Base-by-base conservation (phyloP, 2,329 filamentous ascomycete species). In the Diaporthe sp. region DNA sequence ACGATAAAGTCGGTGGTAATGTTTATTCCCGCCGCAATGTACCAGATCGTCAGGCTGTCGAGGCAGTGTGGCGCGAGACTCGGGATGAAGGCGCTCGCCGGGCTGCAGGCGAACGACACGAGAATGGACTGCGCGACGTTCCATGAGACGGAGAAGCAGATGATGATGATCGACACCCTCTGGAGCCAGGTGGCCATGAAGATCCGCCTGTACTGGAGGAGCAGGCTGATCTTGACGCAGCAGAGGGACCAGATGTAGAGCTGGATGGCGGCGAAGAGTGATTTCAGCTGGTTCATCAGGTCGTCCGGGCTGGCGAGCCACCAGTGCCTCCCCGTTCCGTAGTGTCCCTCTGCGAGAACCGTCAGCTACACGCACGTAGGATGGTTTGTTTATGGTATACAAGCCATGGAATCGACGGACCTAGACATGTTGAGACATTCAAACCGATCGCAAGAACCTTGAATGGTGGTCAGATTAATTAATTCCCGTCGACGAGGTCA, bases 1-100 rank as follows among this genome's bases (percentile, higher is more conserved):
- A 85, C 77, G 37, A 83, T 78, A 61, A 85, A 78, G 70, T 85
- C 83, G 49, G 83, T 84, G 15, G 79, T 76, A 46, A 85, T 78
- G 76, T 85, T 85, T 77, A 85, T 81, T 39, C 79, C 81, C 51
- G 79, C 76, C 58, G 77, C 79, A 62, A 80, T 73, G 39, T 80
- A 80, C 79, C 79, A 81, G 25, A 81, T 76, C 17, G 75, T 76
- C 9, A 46, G 46, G 15, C 68, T 77, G 75, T 78, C 65, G 39
- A 80, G 75, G 37, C 78, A 80, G 57, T 58, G 71, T 17, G 71
- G 53, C 34, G 39, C 73, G 37, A 76, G 65, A 61, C 46, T 65
- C 28, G 72, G 78, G 79, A 81, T 31, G 42, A 83, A 78, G 10
- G 78, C 80, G 72, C 76, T 78, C 60, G 78, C 71, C n/a, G 77